These are phyloP conservation scores for Phaeosphaeriaceae sp. DNA, from an alignment of 2,329 filamentous ascomycete genomes.

Conservation along the genomic window DNA sequence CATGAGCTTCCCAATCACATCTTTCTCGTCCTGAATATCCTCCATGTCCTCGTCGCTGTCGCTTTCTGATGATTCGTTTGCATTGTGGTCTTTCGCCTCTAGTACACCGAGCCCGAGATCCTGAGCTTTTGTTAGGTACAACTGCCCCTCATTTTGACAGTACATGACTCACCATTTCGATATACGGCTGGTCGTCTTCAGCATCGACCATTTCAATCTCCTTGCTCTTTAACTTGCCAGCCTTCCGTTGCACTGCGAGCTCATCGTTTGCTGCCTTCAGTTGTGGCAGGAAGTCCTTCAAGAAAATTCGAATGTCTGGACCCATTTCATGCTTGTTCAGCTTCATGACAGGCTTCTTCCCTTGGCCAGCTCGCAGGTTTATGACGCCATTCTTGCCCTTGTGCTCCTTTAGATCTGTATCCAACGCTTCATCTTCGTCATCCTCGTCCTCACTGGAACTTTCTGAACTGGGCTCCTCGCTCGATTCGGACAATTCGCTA, in stretches of 20 bases:
- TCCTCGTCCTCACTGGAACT: conserved; percentile 38
- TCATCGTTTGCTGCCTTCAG: conserved; percentile 53
- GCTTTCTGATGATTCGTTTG: conserved; percentile 24
- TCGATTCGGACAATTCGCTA: conserved; percentile 43
- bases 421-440: conserved; percentile 13
- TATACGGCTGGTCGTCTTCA: conserved; percentile 40
- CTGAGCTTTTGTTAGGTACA: conserved; percentile 22
- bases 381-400: conserved; percentile 21
- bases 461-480: conserved; percentile 47
- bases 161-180: conserved; percentile 47
- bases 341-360: conserved; percentile 42
- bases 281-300: conserved; percentile 52
- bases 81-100: conserved; percentile 46
- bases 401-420: conserved; percentile 10
- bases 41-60: conserved; percentile 31
- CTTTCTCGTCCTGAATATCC: conserved; percentile 30
- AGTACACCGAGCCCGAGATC: conserved; percentile 56
- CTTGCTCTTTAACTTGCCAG: conserved; percentile 46
- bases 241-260: conserved; percentile 48
- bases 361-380: conserved; percentile 38
- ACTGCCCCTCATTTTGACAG: background rate
- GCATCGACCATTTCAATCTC: conserved; percentile 47
- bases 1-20: conserved; percentile 48
- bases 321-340: conserved; percentile 30
- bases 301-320: conserved; percentile 41